phyloP scores from a whole-genome alignment of 2,329 filamentous ascomycete genomes.

The Orbilia blumenaviensis region DNA sequence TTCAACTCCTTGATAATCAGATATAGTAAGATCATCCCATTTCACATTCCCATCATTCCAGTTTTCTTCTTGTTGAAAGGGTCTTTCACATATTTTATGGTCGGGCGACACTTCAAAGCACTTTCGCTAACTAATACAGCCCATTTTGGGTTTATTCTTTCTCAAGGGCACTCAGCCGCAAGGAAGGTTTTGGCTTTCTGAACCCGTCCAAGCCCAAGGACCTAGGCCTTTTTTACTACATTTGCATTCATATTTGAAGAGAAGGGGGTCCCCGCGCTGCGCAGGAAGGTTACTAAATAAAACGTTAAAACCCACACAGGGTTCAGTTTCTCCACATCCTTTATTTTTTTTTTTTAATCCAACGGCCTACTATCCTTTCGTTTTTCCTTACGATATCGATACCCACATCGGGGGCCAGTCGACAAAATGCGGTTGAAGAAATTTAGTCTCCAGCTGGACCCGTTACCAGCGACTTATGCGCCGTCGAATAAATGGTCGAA shows the following conservation, averaged over 20 bases:
- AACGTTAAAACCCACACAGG: background rate
- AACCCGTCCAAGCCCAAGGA: background rate
- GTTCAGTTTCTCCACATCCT: background rate
- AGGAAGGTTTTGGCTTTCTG: slow-evolving; percentile 1
- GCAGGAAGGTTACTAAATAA: background rate
- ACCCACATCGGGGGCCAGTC: background rate
- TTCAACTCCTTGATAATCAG: slow-evolving; percentile 3
- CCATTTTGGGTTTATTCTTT: slow-evolving; percentile 8
- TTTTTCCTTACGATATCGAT: background rate
- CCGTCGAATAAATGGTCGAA: slow-evolving; percentile 54
- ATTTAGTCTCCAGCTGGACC: slow-evolving; percentile 46
- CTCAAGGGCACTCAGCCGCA: slow-evolving; percentile 36
- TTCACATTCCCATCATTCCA: slow-evolving; percentile 3
- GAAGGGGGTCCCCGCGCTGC: slow-evolving; percentile 10
- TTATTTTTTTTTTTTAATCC: background rate
- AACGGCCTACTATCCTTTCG: background rate
- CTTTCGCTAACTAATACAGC: slow-evolving; percentile 6
- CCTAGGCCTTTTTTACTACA: background rate
- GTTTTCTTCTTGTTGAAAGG: background rate
- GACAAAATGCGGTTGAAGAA: slow-evolving; percentile 25
- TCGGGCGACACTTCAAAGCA: background rate
- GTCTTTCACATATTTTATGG: slow-evolving; percentile 9
- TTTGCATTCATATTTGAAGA: background rate
- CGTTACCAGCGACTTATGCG: slow-evolving; percentile 51
- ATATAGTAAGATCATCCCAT: slow-evolving; percentile 35